Evolutionary conservation across 1,139 yeast genomes (phyloP).

Genomic region (Hemisphaericaspora xylofermentans): DNA sequence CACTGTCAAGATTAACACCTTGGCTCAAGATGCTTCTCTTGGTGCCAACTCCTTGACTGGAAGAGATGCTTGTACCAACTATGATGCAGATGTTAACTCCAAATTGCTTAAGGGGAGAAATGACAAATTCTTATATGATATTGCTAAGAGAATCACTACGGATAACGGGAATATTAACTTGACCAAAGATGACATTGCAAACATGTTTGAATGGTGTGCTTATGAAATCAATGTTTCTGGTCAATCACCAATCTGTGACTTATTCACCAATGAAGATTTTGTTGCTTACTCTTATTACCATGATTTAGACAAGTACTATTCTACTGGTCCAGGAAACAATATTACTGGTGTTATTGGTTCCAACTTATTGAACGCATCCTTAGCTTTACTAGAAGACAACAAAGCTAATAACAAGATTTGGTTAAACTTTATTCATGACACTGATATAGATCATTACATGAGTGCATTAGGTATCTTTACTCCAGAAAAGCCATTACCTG

Average conservation of each 20-base stretch:
- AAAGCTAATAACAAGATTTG: slow-evolving; percentile 31
- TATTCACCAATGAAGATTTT: slow-evolving; percentile 48
- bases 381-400: slow-evolving; percentile 25
- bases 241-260: slow-evolving; percentile 42
- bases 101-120: slow-evolving; percentile 16
- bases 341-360: slow-evolving; percentile 14
- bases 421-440: slow-evolving; percentile 57
- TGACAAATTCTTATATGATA: slow-evolving; percentile 18
- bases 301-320: slow-evolving; percentile 46
- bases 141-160: slow-evolving; percentile 18
- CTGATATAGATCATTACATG: slow-evolving; percentile 49
- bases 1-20: slow-evolving; percentile 17
- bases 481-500: slow-evolving; percentile 29
- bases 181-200: slow-evolving; percentile 36
- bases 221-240: slow-evolving; percentile 52
- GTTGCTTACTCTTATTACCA: slow-evolving; percentile 40
- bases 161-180: slow-evolving; percentile 26
- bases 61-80: slow-evolving; percentile 23
- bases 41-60: slow-evolving; percentile 34
- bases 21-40: slow-evolving; percentile 20
- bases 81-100: slow-evolving; percentile 13
- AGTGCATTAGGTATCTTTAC: slow-evolving; percentile 52
- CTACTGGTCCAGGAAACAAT: slow-evolving; percentile 45
- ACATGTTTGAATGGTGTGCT: slow-evolving; percentile 45
- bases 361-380: slow-evolving; percentile 31